These are phyloP conservation scores for Blastocrithidia nonstop DNA, from an alignment of 208 protist genomes.

Conservation along the genomic window DNA sequence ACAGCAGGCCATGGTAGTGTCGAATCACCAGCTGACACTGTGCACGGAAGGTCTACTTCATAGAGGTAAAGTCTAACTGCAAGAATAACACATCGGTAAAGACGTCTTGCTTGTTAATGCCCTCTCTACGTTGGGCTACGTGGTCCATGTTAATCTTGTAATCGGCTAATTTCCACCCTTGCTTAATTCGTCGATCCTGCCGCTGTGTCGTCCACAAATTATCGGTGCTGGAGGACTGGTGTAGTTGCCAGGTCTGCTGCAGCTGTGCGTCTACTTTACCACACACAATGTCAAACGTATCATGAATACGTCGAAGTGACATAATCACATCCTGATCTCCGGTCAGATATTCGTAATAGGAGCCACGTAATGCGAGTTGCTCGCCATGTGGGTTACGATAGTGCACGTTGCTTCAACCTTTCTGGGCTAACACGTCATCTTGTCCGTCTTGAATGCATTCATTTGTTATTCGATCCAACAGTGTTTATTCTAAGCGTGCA, in stretches of 20 bases:
- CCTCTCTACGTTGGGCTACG: conserved; percentile 85
- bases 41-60: conserved; percentile 91
- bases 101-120: conserved; percentile 93
- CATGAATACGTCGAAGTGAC: conserved; percentile 77
- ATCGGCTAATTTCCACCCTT: conserved; percentile 87
- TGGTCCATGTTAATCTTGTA: conserved; percentile 91
- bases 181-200: conserved; percentile 86
- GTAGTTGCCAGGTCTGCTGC: conserved; percentile 89
- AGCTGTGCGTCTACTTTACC: conserved; percentile 90
- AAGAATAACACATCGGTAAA: conserved; percentile 91
- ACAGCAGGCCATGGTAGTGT: conserved; percentile 91
- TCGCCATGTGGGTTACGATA: conserved; percentile 47
- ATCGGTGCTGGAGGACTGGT: conserved; percentile 91
- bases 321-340: conserved; percentile 89
- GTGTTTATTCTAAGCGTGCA: conserved; percentile 75
- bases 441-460: no score
- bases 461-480: conserved; percentile 38
- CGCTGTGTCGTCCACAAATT: conserved; percentile 90
- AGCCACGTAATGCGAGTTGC: conserved; percentile 34
- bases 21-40: conserved; percentile 93
- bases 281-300: conserved; percentile 78
- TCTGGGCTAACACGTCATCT: no score
- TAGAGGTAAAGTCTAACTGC: conserved; percentile 90
- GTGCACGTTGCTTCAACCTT: conserved; percentile 2
- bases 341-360: conserved; percentile 92